These are phyloP conservation scores for Helianthus tuberosus DNA, from an alignment of 129 eudicot genomes.

Conservation along the genomic window DNA sequence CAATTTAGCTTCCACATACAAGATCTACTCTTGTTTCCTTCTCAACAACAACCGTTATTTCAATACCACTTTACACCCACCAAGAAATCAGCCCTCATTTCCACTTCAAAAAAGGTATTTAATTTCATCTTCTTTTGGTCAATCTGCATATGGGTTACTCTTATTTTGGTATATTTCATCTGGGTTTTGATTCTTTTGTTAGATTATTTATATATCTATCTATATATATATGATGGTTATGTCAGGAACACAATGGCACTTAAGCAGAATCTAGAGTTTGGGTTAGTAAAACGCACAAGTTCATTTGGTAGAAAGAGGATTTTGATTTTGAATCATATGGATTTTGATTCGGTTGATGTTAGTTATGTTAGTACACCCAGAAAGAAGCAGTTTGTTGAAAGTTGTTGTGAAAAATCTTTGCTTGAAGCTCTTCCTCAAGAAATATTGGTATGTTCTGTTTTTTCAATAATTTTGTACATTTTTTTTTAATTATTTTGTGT, in stretches of 20 bases:
- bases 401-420: slow-evolving; percentile 31
- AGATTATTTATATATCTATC: background rate
- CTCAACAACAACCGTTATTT: slow-evolving; percentile 32
- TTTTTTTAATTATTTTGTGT: background rate
- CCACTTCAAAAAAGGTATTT: slow-evolving; percentile 30
- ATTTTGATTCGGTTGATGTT: slow-evolving; percentile 22
- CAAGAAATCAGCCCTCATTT: slow-evolving; percentile 23
- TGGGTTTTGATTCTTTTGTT: slow-evolving; percentile 10
- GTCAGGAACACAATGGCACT: slow-evolving; percentile 33
- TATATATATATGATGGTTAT: slow-evolving; percentile 11
- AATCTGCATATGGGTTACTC: slow-evolving; percentile 11
- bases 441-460: slow-evolving; percentile 41
- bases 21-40: slow-evolving; percentile 40
- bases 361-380: slow-evolving; percentile 22
- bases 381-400: slow-evolving; percentile 34
- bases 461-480: background rate
- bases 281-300: slow-evolving; percentile 28
- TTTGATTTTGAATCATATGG: slow-evolving; percentile 34
- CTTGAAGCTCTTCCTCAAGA: slow-evolving; percentile 67
- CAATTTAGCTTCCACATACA: slow-evolving; percentile 32
- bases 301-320: slow-evolving; percentile 43
- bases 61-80: slow-evolving; percentile 12
- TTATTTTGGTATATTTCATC: background rate
- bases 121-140: slow-evolving; percentile 4
- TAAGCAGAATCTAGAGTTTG: slow-evolving; percentile 27